A percentile compares a stretch with the other conserved stretches of the same genome.
Conservation (phyloP, 177 flowering plant genomes). For the Tripterygium wilfordii region DNA sequence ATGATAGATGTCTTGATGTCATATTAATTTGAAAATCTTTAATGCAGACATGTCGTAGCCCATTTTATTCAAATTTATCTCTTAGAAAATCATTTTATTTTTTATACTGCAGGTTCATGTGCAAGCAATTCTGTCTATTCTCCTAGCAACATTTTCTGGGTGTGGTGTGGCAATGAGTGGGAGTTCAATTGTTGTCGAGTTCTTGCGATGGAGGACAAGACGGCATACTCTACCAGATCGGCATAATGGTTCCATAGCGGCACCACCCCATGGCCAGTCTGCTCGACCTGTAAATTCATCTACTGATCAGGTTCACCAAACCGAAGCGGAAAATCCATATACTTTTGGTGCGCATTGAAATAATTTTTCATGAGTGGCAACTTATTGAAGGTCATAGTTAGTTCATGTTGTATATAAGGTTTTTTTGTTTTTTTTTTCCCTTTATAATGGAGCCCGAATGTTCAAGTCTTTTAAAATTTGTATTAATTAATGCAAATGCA, state of each 20-base stretch:
- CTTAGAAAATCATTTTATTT: neutral
- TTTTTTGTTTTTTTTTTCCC: too few relatives aligned
- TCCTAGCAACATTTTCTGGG: conserved; percentile 79
- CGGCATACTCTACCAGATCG: conserved; percentile 17
- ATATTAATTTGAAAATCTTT: too few relatives aligned
- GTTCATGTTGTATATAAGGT: too few relatives aligned
- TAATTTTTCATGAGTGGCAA: neutral
- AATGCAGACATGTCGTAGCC: too few relatives aligned
- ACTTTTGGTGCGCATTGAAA: conserved; percentile 9
- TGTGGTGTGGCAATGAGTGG: conserved; percentile 81
- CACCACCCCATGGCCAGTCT: conserved; percentile 6
- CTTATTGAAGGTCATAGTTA: too few relatives aligned
- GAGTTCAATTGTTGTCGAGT: conserved; percentile 62
- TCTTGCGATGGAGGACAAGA: conserved; percentile 62
- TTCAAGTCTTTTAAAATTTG: too few relatives aligned
- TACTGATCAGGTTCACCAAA: conserved; percentile 7
- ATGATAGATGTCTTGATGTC: too few relatives aligned
- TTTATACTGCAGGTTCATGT: conserved; percentile 46
- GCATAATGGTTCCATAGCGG: conserved; percentile 14
- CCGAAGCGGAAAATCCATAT: conserved; percentile 13
- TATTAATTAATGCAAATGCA: too few relatives aligned
- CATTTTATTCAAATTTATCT: neutral
- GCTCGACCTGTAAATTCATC: too few relatives aligned
- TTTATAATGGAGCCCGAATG: too few relatives aligned
- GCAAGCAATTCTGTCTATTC: conserved; percentile 68